These are phyloP conservation scores for Gossypium australe DNA, from an alignment of 345 rosid species.

Conservation along the genomic window DNA sequence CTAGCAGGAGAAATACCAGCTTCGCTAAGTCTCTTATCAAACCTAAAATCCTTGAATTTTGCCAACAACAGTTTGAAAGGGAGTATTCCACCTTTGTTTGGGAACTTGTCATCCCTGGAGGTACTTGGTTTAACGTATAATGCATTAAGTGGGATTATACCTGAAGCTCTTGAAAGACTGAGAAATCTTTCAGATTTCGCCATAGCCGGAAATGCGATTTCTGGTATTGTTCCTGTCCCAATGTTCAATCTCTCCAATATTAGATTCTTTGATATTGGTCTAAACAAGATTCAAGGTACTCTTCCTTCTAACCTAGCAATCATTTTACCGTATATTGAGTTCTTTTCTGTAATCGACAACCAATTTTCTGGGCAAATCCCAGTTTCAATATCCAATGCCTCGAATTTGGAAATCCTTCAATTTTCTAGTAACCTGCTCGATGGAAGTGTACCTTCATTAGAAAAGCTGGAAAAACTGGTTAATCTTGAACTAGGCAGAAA, in stretches of 20 bases:
- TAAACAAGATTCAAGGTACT: background rate
- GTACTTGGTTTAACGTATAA: background rate
- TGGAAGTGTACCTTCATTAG: slow-evolving; percentile 4
- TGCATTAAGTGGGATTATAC: background rate
- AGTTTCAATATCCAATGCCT: background rate
- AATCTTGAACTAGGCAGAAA: rapidly evolving
- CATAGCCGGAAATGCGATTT: background rate
- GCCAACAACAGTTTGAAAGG: background rate
- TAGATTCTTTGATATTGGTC: background rate
- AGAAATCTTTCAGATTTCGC: background rate
- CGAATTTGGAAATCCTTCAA: background rate
- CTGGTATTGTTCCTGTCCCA: background rate
- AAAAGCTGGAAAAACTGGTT: background rate
- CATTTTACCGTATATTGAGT: background rate
- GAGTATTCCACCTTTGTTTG: background rate
- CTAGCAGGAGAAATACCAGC: slow-evolving; percentile 8
- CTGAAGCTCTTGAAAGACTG: background rate
- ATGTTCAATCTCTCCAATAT: slow-evolving; percentile 8
- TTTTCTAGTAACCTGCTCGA: background rate
- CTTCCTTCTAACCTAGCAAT: background rate
- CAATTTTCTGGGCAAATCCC: slow-evolving; percentile 4
- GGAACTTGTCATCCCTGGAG: background rate
- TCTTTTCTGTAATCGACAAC: background rate
- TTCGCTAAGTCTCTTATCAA: background rate
- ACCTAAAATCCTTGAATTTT: background rate